Evolutionary conservation across 352 stramenopile species (phyloP).

Genomic region (Phytophthora aleatoria): DNA sequence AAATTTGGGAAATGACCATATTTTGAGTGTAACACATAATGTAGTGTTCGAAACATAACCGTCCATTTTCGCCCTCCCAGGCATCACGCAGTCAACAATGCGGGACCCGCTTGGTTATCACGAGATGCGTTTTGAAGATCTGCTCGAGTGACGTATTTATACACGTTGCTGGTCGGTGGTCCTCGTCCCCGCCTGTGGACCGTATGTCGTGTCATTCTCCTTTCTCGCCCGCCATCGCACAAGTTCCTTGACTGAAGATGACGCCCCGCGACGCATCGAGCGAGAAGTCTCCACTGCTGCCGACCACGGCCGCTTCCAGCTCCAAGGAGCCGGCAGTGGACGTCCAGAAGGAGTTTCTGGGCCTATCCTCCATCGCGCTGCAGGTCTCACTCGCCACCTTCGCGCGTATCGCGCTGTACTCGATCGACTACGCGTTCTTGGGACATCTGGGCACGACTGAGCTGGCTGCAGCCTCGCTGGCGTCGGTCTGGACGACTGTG

Average conservation of each 20-base stretch:
- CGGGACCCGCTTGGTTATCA: constrained; percentile 6
- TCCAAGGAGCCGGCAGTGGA: constrained; percentile 44
- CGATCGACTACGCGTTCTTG: constrained; percentile 78
- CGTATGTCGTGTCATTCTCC: constrained; percentile 13
- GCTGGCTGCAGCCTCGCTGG: constrained; percentile 70
- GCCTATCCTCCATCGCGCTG: constrained; percentile 67
- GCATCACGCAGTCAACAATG: constrained; percentile 15
- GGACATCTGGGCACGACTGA: constrained; percentile 68
- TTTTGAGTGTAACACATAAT: constrained; percentile 2
- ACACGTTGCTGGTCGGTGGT: background rate
- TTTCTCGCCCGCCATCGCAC: constrained; percentile 5
- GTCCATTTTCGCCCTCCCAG: constrained; percentile 16
- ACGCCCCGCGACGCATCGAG: constrained; percentile 8
- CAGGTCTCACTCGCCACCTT: constrained; percentile 78
- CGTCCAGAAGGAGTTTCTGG: constrained; percentile 47
- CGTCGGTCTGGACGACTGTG: constrained; percentile 70
- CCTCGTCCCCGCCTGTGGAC: constrained; percentile 3
- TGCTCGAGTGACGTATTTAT: constrained; percentile 1
- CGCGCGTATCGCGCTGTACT: constrained; percentile 69
- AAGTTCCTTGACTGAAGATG: constrained; percentile 19
- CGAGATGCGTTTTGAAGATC: constrained; percentile 10
- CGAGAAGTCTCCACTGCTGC: constrained; percentile 34
- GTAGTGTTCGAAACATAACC: constrained; percentile 2
- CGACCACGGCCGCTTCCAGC: constrained; percentile 2
- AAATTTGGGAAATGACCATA: constrained; percentile 11